Evolutionary conservation across 495 filamentous ascomycete genomes (phyloP).

Genomic region (Neurospora sp.): DNA sequence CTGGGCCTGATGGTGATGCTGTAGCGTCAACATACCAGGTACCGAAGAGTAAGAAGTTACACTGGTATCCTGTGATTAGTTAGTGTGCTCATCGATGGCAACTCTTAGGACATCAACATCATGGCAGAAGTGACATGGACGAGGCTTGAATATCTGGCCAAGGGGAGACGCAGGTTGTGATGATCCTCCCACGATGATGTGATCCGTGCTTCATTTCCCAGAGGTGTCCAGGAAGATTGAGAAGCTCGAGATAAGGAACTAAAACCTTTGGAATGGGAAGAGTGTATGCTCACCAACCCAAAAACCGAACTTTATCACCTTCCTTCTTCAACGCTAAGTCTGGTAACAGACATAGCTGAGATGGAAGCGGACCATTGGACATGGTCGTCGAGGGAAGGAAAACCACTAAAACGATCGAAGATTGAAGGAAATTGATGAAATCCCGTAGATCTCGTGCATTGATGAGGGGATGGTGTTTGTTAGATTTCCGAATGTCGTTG

Average conservation of each 20-base stretch:
- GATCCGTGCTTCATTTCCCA: not conserved
- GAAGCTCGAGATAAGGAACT: not conserved
- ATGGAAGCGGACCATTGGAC: slow-evolving; percentile 51
- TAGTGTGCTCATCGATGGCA: not conserved
- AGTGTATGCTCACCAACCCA: slow-evolving; percentile 65
- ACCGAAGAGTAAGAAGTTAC: slow-evolving; percentile 55
- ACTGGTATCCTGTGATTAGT: slow-evolving; percentile 33
- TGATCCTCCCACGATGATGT: not conserved
- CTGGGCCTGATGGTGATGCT: slow-evolving; percentile 51
- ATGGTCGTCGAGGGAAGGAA: slow-evolving; percentile 21
- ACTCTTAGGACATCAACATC: not conserved
- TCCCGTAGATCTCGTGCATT: not conserved
- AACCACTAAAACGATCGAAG: not conserved
- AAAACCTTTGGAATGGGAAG: slow-evolving; percentile 19
- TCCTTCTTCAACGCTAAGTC: slow-evolving; percentile 42
- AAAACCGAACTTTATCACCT: slow-evolving; percentile 75
- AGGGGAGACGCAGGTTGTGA: not conserved
- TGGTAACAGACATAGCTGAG: slow-evolving; percentile 57
- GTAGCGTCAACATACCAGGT: slow-evolving; percentile 51
- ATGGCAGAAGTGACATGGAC: not conserved
- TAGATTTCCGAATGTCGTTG: not conserved
- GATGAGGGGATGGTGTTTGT: not conserved
- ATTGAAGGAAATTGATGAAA: not conserved
- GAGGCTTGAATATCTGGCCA: not conserved
- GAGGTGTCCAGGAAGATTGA: slow-evolving; percentile 1